phyloP scores from a whole-genome alignment of 345 rosid genomes.

The Dimocarpus longan region DNA sequence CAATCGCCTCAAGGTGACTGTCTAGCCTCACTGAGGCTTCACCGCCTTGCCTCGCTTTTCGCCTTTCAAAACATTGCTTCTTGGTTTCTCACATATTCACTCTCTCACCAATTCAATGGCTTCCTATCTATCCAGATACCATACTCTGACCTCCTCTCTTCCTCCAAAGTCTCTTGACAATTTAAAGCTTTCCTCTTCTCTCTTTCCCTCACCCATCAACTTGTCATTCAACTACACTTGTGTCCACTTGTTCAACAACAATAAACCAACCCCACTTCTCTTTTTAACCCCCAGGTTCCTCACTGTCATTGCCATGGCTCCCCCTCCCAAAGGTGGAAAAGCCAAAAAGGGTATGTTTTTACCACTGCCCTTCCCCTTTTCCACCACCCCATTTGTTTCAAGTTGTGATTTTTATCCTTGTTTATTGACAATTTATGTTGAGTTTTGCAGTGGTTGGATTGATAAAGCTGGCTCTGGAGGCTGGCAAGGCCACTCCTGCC shows the following conservation, averaged over 20 bases:
- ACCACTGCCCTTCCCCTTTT: constrained; percentile 28
- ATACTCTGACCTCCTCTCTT: background rate
- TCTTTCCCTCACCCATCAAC: constrained; percentile 36
- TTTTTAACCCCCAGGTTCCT: constrained; percentile 58
- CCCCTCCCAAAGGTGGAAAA: too few relatives aligned
- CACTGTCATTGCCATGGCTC: constrained; percentile 86
- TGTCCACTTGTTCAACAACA: too few relatives aligned
- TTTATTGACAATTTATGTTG: background rate
- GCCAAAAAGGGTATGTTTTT: too few relatives aligned
- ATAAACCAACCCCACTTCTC: constrained; percentile 43
- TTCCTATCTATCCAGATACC: constrained; percentile 46
- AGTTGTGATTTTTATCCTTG: background rate
- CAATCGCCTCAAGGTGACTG: too few relatives aligned
- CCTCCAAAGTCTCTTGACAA: constrained; percentile 22
- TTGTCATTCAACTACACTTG: constrained; percentile 51
- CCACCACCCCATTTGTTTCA: background rate
- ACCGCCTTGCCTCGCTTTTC: too few relatives aligned
- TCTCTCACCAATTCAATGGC: constrained; percentile 44
- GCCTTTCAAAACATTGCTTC: too few relatives aligned
- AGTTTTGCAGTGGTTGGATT: background rate
- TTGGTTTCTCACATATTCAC: background rate
- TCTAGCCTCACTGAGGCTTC: too few relatives aligned
- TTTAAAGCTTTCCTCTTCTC: constrained; percentile 41
- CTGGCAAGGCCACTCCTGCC: constrained; percentile 97
- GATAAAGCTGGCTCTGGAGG: constrained; percentile 79